Evolutionary conservation across 192 early-diverging fungal genomes (phyloP).

Genomic region (Diversispora epigaea): DNA sequence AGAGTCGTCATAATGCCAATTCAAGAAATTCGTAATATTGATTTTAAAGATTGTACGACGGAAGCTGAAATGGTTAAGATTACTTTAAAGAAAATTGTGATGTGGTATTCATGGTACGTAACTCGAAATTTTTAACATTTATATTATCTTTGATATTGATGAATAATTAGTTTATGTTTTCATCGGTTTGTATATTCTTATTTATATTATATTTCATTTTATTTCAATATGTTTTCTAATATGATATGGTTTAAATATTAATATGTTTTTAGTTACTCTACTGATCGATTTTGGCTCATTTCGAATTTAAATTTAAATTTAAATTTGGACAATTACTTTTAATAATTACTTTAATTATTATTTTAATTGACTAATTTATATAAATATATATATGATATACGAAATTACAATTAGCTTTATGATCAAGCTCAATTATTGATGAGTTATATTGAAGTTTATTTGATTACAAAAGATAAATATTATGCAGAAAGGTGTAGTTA

Average conservation of each 20-base stretch:
- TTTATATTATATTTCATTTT: slow-evolving; percentile 12
- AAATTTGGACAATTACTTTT: neutral
- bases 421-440: slow-evolving; percentile 65
- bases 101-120: slow-evolving; percentile 49
- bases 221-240: too few relatives aligned
- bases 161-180: too few relatives aligned
- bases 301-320: slow-evolving; percentile 65
- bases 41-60: slow-evolving; percentile 28
- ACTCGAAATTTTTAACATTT: too few relatives aligned
- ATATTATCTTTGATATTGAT: too few relatives aligned
- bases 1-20: slow-evolving; percentile 18
- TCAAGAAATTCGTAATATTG: slow-evolving; percentile 19
- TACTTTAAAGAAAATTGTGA: slow-evolving; percentile 45
- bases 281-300: slow-evolving; percentile 49
- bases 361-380: too few relatives aligned
- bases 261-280: slow-evolving; percentile 32
- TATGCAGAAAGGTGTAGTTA: too few relatives aligned
- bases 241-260: too few relatives aligned
- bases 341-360: too few relatives aligned
- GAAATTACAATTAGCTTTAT: slow-evolving; percentile 42
- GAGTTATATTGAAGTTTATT: slow-evolving; percentile 46
- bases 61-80: slow-evolving; percentile 39
- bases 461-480: slow-evolving; percentile 47
- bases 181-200: too few relatives aligned
- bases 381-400: too few relatives aligned